Percentiles rank a stretch among this genome's conserved stretches.
Conservation (phyloP, 73 alveolate species). For the Paramecium primaurelia region DNA sequence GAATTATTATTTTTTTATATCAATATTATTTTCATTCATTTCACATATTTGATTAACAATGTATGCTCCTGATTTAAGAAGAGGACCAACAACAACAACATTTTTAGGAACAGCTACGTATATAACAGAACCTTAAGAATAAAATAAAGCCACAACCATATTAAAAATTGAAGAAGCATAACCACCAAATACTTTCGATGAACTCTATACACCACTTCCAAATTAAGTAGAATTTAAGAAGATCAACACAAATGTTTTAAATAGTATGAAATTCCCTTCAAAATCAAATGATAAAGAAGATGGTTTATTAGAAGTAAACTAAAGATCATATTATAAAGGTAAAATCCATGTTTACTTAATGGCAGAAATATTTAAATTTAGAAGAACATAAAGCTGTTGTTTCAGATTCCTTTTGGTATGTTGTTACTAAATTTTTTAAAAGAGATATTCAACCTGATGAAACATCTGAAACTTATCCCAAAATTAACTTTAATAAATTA, state of each 20-base stretch:
- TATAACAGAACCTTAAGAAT: slow-evolving; percentile 31
- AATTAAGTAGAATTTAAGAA: slow-evolving; percentile 50
- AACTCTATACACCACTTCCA: slow-evolving; percentile 60
- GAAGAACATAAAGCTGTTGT: slow-evolving; percentile 59
- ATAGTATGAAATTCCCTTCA: slow-evolving; percentile 14
- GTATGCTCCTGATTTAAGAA: slow-evolving; percentile 25
- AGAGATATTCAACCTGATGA: slow-evolving; percentile 52
- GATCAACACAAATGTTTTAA: slow-evolving; percentile 45
- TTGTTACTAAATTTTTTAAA: slow-evolving; percentile 38
- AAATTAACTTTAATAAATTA: not conserved
- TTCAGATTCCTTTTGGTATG: slow-evolving; percentile 55
- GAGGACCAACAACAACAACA: slow-evolving; percentile 3
- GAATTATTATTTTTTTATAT: not conserved
- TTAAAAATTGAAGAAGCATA: slow-evolving; percentile 60
- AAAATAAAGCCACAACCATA: slow-evolving; percentile 17
- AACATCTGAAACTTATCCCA: slow-evolving; percentile 31
- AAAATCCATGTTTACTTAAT: slow-evolving; percentile 35
- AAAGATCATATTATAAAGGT: not conserved
- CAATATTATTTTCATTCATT: not conserved
- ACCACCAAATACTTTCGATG: slow-evolving; percentile 50
- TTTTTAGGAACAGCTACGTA: slow-evolving; percentile 16
- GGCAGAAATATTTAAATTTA: slow-evolving; percentile 38
- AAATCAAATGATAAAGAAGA: slow-evolving; percentile 32
- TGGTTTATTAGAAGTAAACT: not conserved
- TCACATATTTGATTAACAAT: not conserved